These are phyloP conservation scores for Aurinia saxatilis DNA, from an alignment of 345 rosid species.

Conservation along the genomic window DNA sequence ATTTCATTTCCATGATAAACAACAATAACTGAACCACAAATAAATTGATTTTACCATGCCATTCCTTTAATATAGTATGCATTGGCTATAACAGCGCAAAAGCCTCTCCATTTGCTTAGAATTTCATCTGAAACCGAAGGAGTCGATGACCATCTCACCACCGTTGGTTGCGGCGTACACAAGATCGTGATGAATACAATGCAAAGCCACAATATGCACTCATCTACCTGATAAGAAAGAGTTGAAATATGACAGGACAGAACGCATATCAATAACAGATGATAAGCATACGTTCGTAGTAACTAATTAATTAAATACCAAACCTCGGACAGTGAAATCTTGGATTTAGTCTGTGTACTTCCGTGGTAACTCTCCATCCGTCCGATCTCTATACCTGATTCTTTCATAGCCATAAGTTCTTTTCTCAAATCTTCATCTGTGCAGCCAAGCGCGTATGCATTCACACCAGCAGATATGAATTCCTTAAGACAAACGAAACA, in stretches of 20 bases:
- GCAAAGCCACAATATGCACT: slow-evolving; percentile 88
- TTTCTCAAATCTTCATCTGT: slow-evolving; percentile 65
- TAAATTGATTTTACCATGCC: slow-evolving; percentile 69
- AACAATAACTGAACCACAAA: background rate
- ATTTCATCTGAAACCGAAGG: slow-evolving; percentile 60
- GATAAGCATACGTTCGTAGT: background rate
- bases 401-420: slow-evolving; percentile 64
- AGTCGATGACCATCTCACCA: slow-evolving; percentile 78
- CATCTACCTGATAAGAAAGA: slow-evolving; percentile 46
- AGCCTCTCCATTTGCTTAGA: slow-evolving; percentile 72
- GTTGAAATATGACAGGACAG: background rate
- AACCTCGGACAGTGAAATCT: slow-evolving; percentile 60
- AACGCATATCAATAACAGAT: background rate
- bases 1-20: background rate
- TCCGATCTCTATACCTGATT: slow-evolving; percentile 61
- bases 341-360: slow-evolving; percentile 59
- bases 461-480: slow-evolving; percentile 80
- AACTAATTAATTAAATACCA: background rate
- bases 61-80: slow-evolving; percentile 75
- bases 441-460: slow-evolving; percentile 87
- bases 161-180: slow-evolving; percentile 91
- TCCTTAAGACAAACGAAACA: slow-evolving; percentile 42
- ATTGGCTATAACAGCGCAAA: slow-evolving; percentile 86
- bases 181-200: slow-evolving; percentile 82
- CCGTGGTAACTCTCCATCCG: slow-evolving; percentile 50